phyloP scores from a whole-genome alignment of 768 basidiomycete species.

The Melanogaster broomeanus region DNA sequence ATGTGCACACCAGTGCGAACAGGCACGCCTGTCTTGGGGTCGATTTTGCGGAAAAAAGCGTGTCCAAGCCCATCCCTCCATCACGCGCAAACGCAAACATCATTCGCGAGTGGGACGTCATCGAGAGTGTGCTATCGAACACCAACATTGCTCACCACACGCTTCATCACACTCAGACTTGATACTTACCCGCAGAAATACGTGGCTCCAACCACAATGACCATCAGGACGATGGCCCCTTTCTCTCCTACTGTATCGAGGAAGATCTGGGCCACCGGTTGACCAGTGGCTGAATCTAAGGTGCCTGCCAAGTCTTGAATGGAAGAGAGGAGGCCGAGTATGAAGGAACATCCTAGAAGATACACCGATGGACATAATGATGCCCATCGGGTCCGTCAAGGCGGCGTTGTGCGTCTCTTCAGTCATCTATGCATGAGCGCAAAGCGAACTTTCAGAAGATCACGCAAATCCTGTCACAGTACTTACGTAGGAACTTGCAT shows the following conservation, averaged over 20 bases:
- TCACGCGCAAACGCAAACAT: slow-evolving; percentile 83
- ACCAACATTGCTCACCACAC: not conserved
- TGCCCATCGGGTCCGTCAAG: slow-evolving; percentile 67
- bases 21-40: slow-evolving; percentile 57
- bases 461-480: not conserved
- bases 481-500: slow-evolving; percentile 70
- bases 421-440: slow-evolving; percentile 52
- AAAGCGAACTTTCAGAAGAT: not conserved
- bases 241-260: slow-evolving; percentile 73
- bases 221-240: slow-evolving; percentile 75
- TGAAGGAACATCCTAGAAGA: slow-evolving; percentile 75
- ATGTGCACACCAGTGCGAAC: slow-evolving; percentile 57
- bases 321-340: slow-evolving; percentile 71
- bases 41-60: slow-evolving; percentile 66
- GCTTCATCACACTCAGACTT: not conserved
- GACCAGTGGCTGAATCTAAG: slow-evolving; percentile 51
- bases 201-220: slow-evolving; percentile 71
- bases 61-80: slow-evolving; percentile 70
- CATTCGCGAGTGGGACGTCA: slow-evolving; percentile 81
- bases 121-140: slow-evolving; percentile 66
- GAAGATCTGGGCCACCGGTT: slow-evolving; percentile 81
- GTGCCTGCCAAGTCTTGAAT: slow-evolving; percentile 72
- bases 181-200: slow-evolving; percentile 70
- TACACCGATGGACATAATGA: slow-evolving; percentile 70
- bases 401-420: slow-evolving; percentile 76